Evolutionary conservation across 2,329 filamentous ascomycete species (phyloP).

Genomic region (Aspergillus aculeatinus): DNA sequence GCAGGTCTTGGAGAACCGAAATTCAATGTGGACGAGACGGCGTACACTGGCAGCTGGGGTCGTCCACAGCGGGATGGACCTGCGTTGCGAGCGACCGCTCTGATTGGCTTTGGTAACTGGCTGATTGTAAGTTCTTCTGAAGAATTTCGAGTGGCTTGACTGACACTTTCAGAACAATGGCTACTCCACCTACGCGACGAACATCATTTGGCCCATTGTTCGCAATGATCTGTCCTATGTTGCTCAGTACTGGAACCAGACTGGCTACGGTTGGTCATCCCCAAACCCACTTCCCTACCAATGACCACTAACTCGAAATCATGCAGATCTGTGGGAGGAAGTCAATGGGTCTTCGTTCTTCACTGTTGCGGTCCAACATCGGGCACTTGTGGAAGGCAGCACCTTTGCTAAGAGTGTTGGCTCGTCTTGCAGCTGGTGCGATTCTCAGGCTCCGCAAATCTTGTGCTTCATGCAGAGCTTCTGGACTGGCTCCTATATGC

Average conservation of each 20-base stretch:
- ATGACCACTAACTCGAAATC: neutral
- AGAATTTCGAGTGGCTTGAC: neutral
- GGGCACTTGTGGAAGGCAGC: conserved; percentile 60
- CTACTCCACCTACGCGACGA: conserved; percentile 50
- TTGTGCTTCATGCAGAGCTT: conserved; percentile 73
- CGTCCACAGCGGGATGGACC: conserved; percentile 79
- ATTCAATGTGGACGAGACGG: conserved; percentile 63
- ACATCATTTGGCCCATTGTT: conserved; percentile 70
- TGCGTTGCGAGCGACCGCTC: conserved; percentile 69
- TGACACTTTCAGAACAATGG: conserved; percentile 52
- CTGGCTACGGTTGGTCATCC: conserved; percentile 53
- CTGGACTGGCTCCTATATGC: conserved; percentile 64
- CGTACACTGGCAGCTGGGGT: conserved; percentile 67
- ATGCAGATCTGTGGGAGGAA: conserved; percentile 73
- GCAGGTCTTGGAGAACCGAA: conserved; percentile 69
- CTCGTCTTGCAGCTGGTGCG: conserved; percentile 60
- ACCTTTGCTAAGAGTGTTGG: conserved; percentile 65
- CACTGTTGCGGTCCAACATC: conserved; percentile 68
- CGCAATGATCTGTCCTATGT: conserved; percentile 75
- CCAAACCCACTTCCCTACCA: neutral
- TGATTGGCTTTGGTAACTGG: conserved; percentile 72
- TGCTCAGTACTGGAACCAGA: conserved; percentile 50
- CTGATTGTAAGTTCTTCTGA: conserved; percentile 48
- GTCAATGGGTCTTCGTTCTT: conserved; percentile 76
- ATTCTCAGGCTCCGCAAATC: conserved; percentile 65